phyloP scores from a whole-genome alignment of 768 basidiomycete genomes.

The Trametes cinnabarina region DNA sequence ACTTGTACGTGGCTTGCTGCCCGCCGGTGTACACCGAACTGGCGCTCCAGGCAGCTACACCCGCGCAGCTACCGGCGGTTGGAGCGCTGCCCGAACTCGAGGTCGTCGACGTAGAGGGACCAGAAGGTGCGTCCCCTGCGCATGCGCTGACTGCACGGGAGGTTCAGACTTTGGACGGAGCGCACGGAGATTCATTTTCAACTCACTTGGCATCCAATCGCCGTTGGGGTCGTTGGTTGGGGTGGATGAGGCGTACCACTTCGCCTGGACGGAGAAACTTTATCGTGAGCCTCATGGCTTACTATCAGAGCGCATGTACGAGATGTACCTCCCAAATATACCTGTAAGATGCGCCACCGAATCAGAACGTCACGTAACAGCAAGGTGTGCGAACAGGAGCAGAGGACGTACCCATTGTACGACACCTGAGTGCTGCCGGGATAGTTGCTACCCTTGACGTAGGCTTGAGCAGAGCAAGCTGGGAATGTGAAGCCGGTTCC shows the following conservation, averaged over 20 bases:
- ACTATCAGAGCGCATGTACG: background rate
- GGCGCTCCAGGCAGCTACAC: constrained; percentile 52
- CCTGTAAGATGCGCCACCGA: constrained; percentile 28
- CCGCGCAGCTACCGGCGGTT: constrained; percentile 41
- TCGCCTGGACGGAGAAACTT: constrained; percentile 43
- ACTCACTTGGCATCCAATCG: constrained; percentile 67
- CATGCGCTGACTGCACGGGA: constrained; percentile 51
- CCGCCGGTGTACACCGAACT: constrained; percentile 49
- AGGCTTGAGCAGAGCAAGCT: constrained; percentile 56
- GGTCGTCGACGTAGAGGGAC: constrained; percentile 16
- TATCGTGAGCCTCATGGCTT: background rate
- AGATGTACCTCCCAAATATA: constrained; percentile 61
- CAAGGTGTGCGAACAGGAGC: background rate
- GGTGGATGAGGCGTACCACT: constrained; percentile 51
- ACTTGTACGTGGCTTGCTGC: constrained; percentile 52
- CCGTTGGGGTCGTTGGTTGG: constrained; percentile 48
- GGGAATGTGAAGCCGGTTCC: constrained; percentile 70
- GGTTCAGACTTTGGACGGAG: background rate
- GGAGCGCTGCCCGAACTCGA: constrained; percentile 19
- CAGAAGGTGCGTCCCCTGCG: constrained; percentile 33
- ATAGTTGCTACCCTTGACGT: constrained; percentile 48
- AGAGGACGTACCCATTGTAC: constrained; percentile 48
- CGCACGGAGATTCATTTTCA: too few relatives aligned
- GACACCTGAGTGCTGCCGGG: constrained; percentile 51
- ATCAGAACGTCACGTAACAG: constrained; percentile 7